These are phyloP conservation scores for Cucumis hystrix DNA, from an alignment of 306 rosid genomes.

Conservation along the genomic window DNA sequence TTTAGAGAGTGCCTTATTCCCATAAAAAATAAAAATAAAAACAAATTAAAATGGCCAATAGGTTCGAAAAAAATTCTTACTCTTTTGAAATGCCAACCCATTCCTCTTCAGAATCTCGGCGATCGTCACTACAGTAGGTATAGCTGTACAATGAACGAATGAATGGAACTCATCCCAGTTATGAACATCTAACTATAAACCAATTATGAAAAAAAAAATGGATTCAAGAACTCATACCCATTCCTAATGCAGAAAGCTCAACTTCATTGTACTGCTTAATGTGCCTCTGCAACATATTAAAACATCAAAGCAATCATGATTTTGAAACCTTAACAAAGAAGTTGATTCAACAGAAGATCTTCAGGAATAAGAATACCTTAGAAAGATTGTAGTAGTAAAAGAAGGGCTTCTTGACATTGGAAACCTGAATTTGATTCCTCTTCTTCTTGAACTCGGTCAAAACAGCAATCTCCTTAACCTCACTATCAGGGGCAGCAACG, in stretches of 20 bases:
- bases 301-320: not conserved
- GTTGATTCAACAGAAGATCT: not conserved
- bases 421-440: conserved; percentile 47
- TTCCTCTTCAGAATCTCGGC: conserved; percentile 44
- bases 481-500: not conserved
- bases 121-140: conserved; percentile 47
- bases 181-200: not conserved
- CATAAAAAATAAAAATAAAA: not conserved
- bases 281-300: conserved; percentile 38
- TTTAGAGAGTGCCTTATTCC: not conserved
- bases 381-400: conserved; percentile 63
- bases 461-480: not conserved
- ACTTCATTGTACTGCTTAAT: conserved; percentile 37
- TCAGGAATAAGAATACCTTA: conserved; percentile 26
- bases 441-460: conserved; percentile 3
- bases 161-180: conserved; percentile 2
- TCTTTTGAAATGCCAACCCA: conserved; percentile 44
- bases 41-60: not conserved
- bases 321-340: not conserved
- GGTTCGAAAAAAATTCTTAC: conserved; percentile 21
- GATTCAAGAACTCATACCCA: conserved; percentile 32
- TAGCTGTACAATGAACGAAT: conserved; percentile 30
- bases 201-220: not conserved
- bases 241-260: conserved; percentile 56
- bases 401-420: conserved; percentile 52